Base-by-base conservation (phyloP, 495 filamentous ascomycete species). In the Tuber umbilicatum region DNA sequence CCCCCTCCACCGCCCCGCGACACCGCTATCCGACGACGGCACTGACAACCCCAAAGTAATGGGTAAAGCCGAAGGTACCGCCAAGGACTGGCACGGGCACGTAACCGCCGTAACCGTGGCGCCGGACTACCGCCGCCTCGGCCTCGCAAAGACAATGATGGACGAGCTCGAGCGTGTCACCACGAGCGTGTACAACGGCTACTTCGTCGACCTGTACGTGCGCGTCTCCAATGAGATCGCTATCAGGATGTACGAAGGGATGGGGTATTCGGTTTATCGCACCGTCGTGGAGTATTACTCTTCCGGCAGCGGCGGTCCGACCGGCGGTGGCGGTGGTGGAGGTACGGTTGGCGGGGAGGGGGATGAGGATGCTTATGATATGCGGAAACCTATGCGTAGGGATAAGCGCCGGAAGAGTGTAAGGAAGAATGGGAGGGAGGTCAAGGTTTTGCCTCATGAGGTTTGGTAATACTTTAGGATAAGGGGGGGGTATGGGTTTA, bases 191-290 rank as follows among this genome's bases (percentile, higher is more conserved):
- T 89, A 91, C 76, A 84, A 94, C 69, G 92, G 93, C 45, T 97
- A 93, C 91, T 99, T 99, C 81, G 92, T 98, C 45, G 95, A 99
- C 83, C 84, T 99, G 35, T 99, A 95, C 81, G 95, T 98, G 19
- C 87, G 95, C 39, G 90, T 90, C 72, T 92, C 92, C 73, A 99
- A 99, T 82, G 86, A 91, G 83, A 90, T 92, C 70, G 95, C 94
- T 10, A 91, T 96, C 73, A 86, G 87, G 70, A 91, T 99, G 85
- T 99, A 99, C 82, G 90, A 90, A 82, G 90, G 89, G 71, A 91
- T 98, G 89, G 95, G 95, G 82, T 97, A 88, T 82, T 92, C 89
- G 72, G 90, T 97, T 78, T 99, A 91, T 85, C 87, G 95, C 27
- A 88, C 91, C 3, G 94, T 99, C 35, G 88, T 93, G 71, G 91